These are phyloP conservation scores for Ogataea siamensis DNA, from an alignment of 805 yeast genomes.

Conservation along the genomic window DNA sequence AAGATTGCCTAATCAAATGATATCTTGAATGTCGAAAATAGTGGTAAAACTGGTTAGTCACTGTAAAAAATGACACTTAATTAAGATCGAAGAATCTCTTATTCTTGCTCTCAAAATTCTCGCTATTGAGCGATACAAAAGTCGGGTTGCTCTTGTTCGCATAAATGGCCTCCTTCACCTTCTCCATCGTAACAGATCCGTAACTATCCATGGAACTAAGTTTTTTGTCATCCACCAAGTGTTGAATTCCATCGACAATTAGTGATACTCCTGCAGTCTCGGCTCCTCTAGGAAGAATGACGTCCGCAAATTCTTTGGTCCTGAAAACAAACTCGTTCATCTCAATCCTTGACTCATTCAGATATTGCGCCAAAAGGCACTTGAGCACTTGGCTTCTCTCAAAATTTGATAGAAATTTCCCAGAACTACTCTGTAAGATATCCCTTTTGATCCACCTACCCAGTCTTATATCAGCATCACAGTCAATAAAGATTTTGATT, in stretches of 20 bases:
- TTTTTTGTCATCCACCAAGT: constrained; percentile 28
- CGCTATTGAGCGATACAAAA: constrained; percentile 28
- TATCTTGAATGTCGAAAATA: too few relatives aligned
- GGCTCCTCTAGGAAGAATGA: constrained; percentile 69
- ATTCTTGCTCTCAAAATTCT: constrained; percentile 28
- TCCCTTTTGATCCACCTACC: constrained; percentile 67
- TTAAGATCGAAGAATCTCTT: constrained; percentile 30
- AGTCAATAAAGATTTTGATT: constrained; percentile 71
- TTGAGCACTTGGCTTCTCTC: constrained; percentile 26
- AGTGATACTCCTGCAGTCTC: constrained; percentile 56
- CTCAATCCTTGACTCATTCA: constrained; percentile 59
- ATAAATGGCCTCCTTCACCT: constrained; percentile 5
- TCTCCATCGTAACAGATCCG: not conserved
- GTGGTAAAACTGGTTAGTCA: too few relatives aligned
- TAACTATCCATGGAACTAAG: constrained; percentile 1
- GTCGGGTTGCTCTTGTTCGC: constrained; percentile 24
- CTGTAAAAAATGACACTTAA: too few relatives aligned
- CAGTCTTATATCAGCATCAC: constrained; percentile 81
- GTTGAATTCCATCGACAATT: constrained; percentile 62
- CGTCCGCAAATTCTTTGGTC: constrained; percentile 74
- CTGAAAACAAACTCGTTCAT: constrained; percentile 62
- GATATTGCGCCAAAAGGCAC: constrained; percentile 44
- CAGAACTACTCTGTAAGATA: constrained; percentile 17
- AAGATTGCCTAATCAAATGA: too few relatives aligned
- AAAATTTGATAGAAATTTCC: constrained; percentile 7